A percentile compares a stretch with the other conserved stretches of the same genome.
phyloP scores from a whole-genome alignment of 23 red algal species.

The Pyropia haitanensis region DNA sequence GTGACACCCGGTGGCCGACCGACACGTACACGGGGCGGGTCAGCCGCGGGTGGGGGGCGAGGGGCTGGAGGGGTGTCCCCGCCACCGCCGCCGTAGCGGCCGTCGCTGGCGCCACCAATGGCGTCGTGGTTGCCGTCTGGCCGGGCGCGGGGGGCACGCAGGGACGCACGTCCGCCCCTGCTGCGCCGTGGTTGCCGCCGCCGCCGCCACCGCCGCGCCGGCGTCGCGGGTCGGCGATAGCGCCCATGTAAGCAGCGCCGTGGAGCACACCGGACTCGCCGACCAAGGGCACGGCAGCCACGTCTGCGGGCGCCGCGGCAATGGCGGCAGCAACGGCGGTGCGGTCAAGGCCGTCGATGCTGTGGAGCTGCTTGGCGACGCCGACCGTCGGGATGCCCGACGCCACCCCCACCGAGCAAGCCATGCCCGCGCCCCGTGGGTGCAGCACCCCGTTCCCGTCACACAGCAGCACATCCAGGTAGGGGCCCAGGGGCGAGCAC shows the following conservation, averaged over 20 bases:
- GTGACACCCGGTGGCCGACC: constrained; percentile 65
- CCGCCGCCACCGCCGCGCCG: too few species aligned
- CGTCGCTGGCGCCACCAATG: too few species aligned
- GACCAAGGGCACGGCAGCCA: constrained; percentile 21
- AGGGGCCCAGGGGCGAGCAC: neutral
- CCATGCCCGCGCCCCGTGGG: constrained; percentile 69
- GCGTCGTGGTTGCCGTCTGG: too few species aligned
- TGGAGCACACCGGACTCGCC: constrained; percentile 36
- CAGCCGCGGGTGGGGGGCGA: neutral
- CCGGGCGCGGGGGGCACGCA: neutral
- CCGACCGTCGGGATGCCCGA: constrained; percentile 67
- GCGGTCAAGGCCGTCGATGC: constrained; percentile 47
- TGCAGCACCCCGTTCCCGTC: constrained; percentile 98
- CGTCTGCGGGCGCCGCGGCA: constrained; percentile 1
- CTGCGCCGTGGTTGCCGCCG: neutral
- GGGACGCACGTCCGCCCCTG: too few species aligned
- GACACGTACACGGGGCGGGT: constrained; percentile 84
- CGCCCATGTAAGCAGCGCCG: constrained; percentile 34
- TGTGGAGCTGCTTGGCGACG: constrained; percentile 69
- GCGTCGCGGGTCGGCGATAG: constrained; percentile 10
- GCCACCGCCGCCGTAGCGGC: too few species aligned
- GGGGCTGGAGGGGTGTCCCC: too few species aligned
- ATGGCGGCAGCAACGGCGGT: constrained; percentile 15
- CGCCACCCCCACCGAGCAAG: constrained; percentile 71
- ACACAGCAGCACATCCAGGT: constrained; percentile 51